These are phyloP conservation scores for Cairneyella variabilis DNA, from an alignment of 495 filamentous ascomycete genomes.

Conservation along the genomic window DNA sequence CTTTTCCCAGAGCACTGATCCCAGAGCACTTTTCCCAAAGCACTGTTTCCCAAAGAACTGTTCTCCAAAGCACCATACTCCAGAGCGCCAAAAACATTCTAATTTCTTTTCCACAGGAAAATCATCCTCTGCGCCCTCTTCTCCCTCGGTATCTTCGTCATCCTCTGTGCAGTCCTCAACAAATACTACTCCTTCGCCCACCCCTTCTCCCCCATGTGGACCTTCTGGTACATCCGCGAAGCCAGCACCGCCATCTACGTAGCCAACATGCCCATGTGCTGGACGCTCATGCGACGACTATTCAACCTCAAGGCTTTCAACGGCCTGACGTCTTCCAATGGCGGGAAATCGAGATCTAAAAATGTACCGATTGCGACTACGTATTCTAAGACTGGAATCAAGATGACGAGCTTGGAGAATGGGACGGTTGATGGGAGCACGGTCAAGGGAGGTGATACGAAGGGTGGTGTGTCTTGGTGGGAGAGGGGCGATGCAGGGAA, in stretches of 20 bases:
- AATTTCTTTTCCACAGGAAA: conserved; percentile 37
- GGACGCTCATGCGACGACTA: conserved; percentile 51
- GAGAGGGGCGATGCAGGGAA: conserved; percentile 4
- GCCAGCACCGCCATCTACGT: conserved; percentile 59
- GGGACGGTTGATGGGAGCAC: not conserved
- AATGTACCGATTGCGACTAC: conserved; percentile 3
- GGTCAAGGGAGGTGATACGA: not conserved
- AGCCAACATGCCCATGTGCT: conserved; percentile 61
- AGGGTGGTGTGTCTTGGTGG: conserved; percentile 16
- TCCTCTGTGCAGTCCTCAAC: conserved; percentile 57
- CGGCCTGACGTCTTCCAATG: conserved; percentile 3
- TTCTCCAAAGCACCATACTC: not conserved
- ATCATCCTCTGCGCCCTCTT: conserved; percentile 46
- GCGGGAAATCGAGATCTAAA: not conserved
- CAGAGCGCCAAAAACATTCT: not conserved
- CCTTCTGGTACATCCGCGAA: conserved; percentile 67
- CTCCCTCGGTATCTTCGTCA: conserved; percentile 57
- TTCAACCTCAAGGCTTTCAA: conserved; percentile 48
- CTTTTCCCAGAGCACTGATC: no score
- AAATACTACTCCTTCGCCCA: conserved; percentile 62
- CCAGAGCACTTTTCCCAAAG: no score
- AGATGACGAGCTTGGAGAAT: not conserved
- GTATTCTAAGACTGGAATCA: not conserved
- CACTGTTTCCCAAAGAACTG: not conserved
- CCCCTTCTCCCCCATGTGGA: conserved; percentile 53